Conservation (phyloP, 1,139 yeast genomes). For the Suhomyces maxii region DNA sequence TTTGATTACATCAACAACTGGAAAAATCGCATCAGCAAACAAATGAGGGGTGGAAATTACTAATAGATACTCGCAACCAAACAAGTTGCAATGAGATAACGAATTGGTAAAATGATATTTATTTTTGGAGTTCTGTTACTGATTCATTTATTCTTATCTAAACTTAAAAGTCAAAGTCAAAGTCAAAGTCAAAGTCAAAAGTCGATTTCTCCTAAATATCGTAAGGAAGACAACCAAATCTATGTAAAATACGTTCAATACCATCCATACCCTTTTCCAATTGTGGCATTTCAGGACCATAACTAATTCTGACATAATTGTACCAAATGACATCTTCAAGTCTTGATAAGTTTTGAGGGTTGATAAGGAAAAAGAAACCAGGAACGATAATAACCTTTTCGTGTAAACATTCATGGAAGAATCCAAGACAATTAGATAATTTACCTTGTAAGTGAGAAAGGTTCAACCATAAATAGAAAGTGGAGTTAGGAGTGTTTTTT, state of each 20-base stretch:
- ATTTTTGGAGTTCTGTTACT: too few species aligned
- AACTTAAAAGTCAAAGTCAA: neutral
- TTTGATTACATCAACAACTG: too few species aligned
- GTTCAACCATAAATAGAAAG: conserved; percentile 67
- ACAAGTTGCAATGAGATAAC: too few species aligned
- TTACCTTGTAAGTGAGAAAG: conserved; percentile 60
- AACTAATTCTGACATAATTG: conserved; percentile 60
- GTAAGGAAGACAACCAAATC: conserved; percentile 47
- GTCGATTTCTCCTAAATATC: neutral
- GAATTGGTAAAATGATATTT: too few species aligned
- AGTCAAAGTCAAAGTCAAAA: neutral
- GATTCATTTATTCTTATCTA: neutral
- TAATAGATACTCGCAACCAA: too few species aligned
- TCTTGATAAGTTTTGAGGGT: conserved; percentile 62
- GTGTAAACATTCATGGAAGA: conserved; percentile 67
- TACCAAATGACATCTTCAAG: conserved; percentile 66
- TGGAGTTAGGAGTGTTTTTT: conserved; percentile 55
- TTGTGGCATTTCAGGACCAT: conserved; percentile 61
- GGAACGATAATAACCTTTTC: conserved; percentile 67
- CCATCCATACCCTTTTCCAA: conserved; percentile 67
- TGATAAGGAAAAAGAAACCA: conserved; percentile 65
- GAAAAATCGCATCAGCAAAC: too few species aligned
- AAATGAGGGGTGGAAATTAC: too few species aligned
- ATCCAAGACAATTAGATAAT: conserved; percentile 61
- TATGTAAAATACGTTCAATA: conserved; percentile 54